Evolutionary conservation across 148 eudicot genomes (phyloP), one percentile per base, ranked within the genome.

Genomic region (Drosera capensis): DNA sequence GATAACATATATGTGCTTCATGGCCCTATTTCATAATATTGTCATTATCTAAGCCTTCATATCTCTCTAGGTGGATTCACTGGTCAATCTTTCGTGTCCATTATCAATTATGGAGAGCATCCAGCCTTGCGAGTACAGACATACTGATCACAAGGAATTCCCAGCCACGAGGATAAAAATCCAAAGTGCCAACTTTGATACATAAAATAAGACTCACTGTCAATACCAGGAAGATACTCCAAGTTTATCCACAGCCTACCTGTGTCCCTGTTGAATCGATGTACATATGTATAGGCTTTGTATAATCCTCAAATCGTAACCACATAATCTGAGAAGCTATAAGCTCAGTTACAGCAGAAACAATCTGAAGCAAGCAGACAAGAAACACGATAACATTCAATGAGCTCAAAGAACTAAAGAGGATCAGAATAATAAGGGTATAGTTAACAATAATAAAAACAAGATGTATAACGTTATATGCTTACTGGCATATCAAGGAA

Each of bases 401-500:
- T 14, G 20, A 20, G 11, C 12, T 5, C 13, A 41, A 20, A 41
- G 45, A 8, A 41, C 45, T 18, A 3, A 19, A 7, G 5, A 17
- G 23, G 18, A 3, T 11, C 7, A 17, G 6, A 34, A 13, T 34
- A 34, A 11, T 34, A n/a, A n/a, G n/a, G 38, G 11, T 34, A 13
- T 11, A 34, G 38, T 34, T 15, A 1, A 2, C 38, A 2, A 34
- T 34, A 34, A 6, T 34, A 15, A 7, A 1, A 1, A 0, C 38
- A 2, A 34, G 38, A 1, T 34, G 38, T 11, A 29, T 25, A 19
- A 14, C 42, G 31, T 1, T 48, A 26, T 12, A 8, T 14, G 14
- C 79, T 58, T 72, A 88, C 96, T 1, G 96, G 96, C 94, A 79
- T 75, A 56, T 79, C 96, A 28, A 88, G 79, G 51, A 70, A 80